Percentiles rank a stretch among this genome's conserved stretches.
phyloP scores from a whole-genome alignment of 1,284 basidiomycete species.

The Sporisorium scitamineum region DNA sequence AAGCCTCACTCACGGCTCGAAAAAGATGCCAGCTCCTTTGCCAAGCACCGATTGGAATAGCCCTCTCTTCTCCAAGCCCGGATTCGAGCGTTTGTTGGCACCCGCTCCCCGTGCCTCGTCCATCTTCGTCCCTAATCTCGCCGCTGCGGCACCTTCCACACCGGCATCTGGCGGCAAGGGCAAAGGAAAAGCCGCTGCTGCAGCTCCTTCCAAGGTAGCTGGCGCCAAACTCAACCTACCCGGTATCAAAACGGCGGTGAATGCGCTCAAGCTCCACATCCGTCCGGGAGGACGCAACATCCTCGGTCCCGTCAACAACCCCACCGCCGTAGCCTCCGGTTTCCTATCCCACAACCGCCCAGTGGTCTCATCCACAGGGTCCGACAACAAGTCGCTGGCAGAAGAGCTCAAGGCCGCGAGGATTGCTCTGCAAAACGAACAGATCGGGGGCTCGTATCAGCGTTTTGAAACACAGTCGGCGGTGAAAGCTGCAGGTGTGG shows the following conservation, averaged over 20 bases:
- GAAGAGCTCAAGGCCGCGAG: conserved; percentile 32
- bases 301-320: conserved; percentile 31
- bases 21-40: conserved; percentile 22
- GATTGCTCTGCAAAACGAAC: conserved; percentile 33
- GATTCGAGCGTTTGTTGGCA: conserved; percentile 29
- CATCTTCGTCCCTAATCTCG: conserved; percentile 25
- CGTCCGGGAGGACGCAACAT: conserved; percentile 36
- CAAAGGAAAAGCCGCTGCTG: conserved; percentile 29
- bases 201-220: conserved; percentile 11
- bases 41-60: conserved; percentile 45
- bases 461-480: conserved; percentile 14
- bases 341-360: conserved; percentile 17
- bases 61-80: conserved; percentile 30
- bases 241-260: conserved; percentile 39
- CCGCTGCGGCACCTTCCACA: conserved; percentile 18
- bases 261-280: conserved; percentile 44
- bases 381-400: conserved; percentile 29
- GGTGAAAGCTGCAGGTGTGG: conserved; percentile 27
- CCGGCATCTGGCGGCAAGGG: conserved; percentile 29
- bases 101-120: conserved; percentile 23
- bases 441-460: conserved; percentile 40
- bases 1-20: not conserved
- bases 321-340: conserved; percentile 25
- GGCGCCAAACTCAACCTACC: conserved; percentile 33
- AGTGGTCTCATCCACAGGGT: not conserved